A percentile compares a stretch with the other conserved stretches of the same genome.
Conservation (phyloP, 192 early-diverging fungal species). For the Rhizoclosmatium globosum region DNA sequence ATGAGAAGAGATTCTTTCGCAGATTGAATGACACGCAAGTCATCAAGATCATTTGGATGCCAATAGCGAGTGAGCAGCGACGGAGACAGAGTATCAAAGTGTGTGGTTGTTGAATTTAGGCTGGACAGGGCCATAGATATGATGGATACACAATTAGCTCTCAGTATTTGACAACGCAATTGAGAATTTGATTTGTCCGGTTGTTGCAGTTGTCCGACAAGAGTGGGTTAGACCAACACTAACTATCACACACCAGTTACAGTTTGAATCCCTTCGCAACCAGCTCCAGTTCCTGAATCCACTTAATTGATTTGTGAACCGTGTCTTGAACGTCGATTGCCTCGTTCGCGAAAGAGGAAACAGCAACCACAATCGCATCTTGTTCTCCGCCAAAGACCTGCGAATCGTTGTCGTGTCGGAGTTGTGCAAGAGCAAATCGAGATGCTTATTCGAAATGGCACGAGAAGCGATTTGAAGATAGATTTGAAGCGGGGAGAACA, state of each 20-base stretch:
- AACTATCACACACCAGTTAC: not conserved
- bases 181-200: not conserved
- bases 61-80: not conserved
- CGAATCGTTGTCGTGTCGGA: too few relatives aligned
- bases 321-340: not conserved
- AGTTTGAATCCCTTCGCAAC: not conserved
- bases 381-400: too few relatives aligned
- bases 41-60: constrained; percentile 8
- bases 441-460: not conserved
- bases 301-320: not conserved
- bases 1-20: not conserved
- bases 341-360: not conserved
- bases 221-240: not conserved
- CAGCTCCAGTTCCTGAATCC: not conserved
- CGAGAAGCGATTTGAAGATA: not conserved
- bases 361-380: too few relatives aligned
- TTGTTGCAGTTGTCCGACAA: not conserved
- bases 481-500: not conserved
- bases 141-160: not conserved
- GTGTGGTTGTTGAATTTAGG: not conserved
- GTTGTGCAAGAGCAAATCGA: not conserved
- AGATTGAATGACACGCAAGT: not conserved
- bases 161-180: not conserved
- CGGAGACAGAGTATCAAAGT: not conserved
- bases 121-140: not conserved